These are phyloP conservation scores for Forsythia suspensa DNA, from an alignment of 257 asterid species.

Conservation along the genomic window DNA sequence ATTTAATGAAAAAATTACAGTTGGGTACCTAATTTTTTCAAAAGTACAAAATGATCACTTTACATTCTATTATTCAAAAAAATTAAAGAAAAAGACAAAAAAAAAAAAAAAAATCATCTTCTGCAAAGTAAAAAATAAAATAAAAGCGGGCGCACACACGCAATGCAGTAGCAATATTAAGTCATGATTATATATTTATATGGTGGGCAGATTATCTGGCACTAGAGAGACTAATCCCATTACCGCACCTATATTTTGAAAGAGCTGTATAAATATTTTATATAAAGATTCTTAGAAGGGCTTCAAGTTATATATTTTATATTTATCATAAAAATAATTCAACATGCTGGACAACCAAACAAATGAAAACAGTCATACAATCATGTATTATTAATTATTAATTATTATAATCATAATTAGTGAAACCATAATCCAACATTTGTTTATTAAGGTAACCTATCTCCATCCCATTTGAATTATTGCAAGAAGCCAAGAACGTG, in stretches of 20 bases:
- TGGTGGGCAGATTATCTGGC: no score
- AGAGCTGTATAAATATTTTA: neutral
- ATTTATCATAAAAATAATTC: neutral
- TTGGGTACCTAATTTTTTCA: no score
- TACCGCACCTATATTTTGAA: neutral
- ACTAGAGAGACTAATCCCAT: neutral
- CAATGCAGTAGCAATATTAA: no score
- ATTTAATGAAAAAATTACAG: no score
- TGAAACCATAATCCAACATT: neutral
- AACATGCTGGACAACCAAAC: constrained; percentile 29
- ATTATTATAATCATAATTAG: neutral
- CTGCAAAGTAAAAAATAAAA: no score
- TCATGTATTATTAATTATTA: neutral
- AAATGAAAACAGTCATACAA: constrained; percentile 3
- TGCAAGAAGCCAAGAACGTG: constrained; percentile 12
- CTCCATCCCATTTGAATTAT: neutral
- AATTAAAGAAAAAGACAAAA: no score
- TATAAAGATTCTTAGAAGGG: neutral
- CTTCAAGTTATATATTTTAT: neutral
- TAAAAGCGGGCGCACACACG: no score
- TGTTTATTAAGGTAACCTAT: constrained; percentile 11
- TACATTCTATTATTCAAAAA: no score
- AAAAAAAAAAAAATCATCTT: no score
- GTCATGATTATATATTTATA: no score
- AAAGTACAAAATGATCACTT: no score